These are phyloP conservation scores for Exsudoporus floridanus DNA, from an alignment of 1,284 basidiomycete species.

Conservation along the genomic window DNA sequence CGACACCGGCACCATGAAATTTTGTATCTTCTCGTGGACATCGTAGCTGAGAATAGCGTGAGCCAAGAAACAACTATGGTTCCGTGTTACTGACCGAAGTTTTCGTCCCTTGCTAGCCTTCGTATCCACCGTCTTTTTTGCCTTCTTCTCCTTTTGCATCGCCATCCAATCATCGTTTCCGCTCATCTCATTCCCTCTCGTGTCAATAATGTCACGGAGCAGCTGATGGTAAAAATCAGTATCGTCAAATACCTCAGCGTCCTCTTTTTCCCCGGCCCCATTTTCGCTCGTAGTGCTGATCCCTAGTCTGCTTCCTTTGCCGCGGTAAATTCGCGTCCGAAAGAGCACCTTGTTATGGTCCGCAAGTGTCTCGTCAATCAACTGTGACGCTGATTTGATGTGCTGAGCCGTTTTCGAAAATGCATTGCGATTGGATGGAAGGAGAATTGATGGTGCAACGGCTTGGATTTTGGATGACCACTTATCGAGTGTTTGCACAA, in stretches of 20 bases:
- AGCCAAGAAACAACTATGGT: background rate
- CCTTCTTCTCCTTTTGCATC: conserved; percentile 64
- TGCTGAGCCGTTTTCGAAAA: conserved; percentile 55
- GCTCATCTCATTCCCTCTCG: conserved; percentile 47
- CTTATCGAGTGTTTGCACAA: conserved; percentile 78
- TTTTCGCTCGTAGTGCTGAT: conserved; percentile 22
- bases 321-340: conserved; percentile 55
- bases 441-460: conserved; percentile 73
- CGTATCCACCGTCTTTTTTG: conserved; percentile 84
- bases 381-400: conserved; percentile 60
- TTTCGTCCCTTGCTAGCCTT: conserved; percentile 93
- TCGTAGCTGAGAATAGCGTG: conserved; percentile 62
- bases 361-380: conserved; percentile 68
- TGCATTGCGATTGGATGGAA: conserved; percentile 65
- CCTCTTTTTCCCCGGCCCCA: conserved; percentile 37
- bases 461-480: conserved; percentile 95
- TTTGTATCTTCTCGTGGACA: conserved; percentile 89
- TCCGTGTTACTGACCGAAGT: conserved; percentile 54
- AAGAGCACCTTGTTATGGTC: conserved; percentile 57
- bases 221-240: conserved; percentile 90
- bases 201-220: conserved; percentile 84
- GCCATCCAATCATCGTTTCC: conserved; percentile 61
- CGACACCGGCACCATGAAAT: conserved; percentile 90
- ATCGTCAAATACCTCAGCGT: conserved; percentile 76
- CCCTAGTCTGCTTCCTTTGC: conserved; percentile 46